Base-by-base conservation (phyloP, 371 early-diverging fungal genomes). In the Lichtheimia hyalospora region DNA sequence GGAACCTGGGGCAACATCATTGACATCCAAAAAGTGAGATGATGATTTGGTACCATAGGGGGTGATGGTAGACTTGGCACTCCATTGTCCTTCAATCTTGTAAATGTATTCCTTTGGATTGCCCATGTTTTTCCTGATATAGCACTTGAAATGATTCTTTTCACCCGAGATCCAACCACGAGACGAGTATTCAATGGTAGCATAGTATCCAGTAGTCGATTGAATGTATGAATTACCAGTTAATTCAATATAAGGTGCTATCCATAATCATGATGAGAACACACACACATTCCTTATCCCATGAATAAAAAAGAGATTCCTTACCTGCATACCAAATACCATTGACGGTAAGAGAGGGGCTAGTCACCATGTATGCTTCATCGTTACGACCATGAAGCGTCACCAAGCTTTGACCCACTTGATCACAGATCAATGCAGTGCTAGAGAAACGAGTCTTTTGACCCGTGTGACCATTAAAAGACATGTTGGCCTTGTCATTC, bases 121-220 rank as follows among this genome's bases (percentile, higher is more conserved):
- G 39, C 67, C 63, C 48, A 61, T 49, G 39, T 71, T 63, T 48
- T 74, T 61, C 49, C 82, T 61, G 42, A 74, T 34, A 63, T 61
- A 61, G 54, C 69, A 92, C 59, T 92, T 88, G 68, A 92, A 87
- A 52, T 83, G 79, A 54, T 92, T 87, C 60, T 88, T 86, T 59
- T 86, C 88, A 57, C 92, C 92, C 5, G 85, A 84, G 59, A 92
- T 84, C 85, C 89, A 92, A 18, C 90, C 87, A 59, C 83, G 86
- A n/a, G 89, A 85, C 39, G 83, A 62, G 64, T 85, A 92, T 53
- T 92, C 87, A 60, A 92, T 82, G 25, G 84, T 83, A 40, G 87
- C 78, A 23, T 82, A 77, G n/a, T 76, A 71, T n/a, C 92, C 91
- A 48, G 79, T 73, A 27, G 79, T 76, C 24, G 86, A 84, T 57